These are phyloP conservation scores for Achaetomium macrosporum DNA, from an alignment of 2,329 filamentous ascomycete genomes.

Conservation along the genomic window DNA sequence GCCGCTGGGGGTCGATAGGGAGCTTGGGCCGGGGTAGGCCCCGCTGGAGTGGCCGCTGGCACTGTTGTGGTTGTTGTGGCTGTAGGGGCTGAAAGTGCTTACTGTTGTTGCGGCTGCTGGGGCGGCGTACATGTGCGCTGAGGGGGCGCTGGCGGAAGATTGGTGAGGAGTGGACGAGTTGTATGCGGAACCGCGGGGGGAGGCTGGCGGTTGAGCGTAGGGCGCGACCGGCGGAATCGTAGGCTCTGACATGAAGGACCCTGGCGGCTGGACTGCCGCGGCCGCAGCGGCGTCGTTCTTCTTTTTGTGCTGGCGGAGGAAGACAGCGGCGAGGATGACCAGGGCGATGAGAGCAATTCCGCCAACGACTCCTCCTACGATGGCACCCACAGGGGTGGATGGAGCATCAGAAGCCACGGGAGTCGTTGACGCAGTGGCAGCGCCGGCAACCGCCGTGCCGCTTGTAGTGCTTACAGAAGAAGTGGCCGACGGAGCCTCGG, in stretches of 20 bases:
- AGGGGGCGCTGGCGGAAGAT: background rate
- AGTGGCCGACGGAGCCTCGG: background rate
- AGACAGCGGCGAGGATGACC: conserved; percentile 14
- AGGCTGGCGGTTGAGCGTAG: background rate
- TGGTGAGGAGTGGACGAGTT: background rate
- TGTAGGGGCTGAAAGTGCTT: background rate
- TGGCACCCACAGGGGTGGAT: conserved; percentile 18
- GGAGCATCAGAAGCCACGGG: background rate
- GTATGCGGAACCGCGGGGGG: conserved; percentile 1
- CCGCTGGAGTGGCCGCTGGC: background rate
- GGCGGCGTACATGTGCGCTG: conserved; percentile 1
- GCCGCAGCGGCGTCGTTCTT: background rate
- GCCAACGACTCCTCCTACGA: conserved; percentile 23
- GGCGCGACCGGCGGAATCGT: background rate
- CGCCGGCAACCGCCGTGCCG: conserved; percentile 1
- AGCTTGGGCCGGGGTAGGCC: conserved; percentile 1
- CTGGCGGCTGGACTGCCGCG: background rate
- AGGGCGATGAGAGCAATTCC: conserved; percentile 20
- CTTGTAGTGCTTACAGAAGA: background rate
- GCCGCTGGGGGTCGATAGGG: background rate
- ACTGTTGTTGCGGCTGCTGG: background rate
- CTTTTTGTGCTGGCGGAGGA: conserved; percentile 13
- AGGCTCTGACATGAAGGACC: conserved; percentile 4
- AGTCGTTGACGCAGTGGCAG: conserved; percentile 3
- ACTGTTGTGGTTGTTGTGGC: background rate